Evolutionary conservation across 1,284 basidiomycete species (phyloP).

Genomic region (Hymenochaete sp.): DNA sequence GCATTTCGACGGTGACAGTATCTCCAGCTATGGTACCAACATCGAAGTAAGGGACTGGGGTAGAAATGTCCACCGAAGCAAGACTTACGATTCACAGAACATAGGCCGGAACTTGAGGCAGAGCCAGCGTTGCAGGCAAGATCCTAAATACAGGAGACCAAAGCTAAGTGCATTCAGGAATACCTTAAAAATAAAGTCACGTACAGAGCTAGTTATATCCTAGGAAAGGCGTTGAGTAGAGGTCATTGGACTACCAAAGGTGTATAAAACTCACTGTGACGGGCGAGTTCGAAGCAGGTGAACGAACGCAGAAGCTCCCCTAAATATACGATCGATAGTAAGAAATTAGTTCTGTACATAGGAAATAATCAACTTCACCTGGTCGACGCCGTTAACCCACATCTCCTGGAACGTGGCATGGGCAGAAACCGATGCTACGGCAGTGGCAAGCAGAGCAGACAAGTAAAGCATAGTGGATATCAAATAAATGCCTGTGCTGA

Average conservation of each 20-base stretch:
- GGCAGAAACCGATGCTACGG: conserved; percentile 21
- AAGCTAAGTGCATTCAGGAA: background rate
- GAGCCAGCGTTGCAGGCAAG: conserved; percentile 39
- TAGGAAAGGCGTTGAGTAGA: background rate
- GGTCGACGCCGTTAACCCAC: conserved; percentile 44
- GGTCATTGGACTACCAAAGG: background rate
- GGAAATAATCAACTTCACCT: no score
- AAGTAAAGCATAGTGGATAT: conserved; percentile 2
- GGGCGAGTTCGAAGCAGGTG: conserved; percentile 39
- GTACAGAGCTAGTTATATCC: conserved; percentile 29
- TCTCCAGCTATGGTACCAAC: conserved; percentile 33
- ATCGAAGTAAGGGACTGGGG: background rate
- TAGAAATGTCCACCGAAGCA: background rate
- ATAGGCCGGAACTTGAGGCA: conserved; percentile 29
- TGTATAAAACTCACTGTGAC: conserved; percentile 27
- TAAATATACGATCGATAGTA: no score
- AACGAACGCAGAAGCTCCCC: conserved; percentile 31
- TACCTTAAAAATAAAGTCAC: conserved; percentile 15
- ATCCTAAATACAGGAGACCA: conserved; percentile 27
- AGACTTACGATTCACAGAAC: conserved; percentile 33
- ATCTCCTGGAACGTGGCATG: conserved; percentile 47
- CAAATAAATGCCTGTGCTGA: no score
- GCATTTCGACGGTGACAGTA: conserved; percentile 44
- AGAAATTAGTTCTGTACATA: no score
- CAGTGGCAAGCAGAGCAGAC: background rate